Evolutionary conservation across 768 basidiomycete species (phyloP).

Genomic region (Kwoniella botswanensis): DNA sequence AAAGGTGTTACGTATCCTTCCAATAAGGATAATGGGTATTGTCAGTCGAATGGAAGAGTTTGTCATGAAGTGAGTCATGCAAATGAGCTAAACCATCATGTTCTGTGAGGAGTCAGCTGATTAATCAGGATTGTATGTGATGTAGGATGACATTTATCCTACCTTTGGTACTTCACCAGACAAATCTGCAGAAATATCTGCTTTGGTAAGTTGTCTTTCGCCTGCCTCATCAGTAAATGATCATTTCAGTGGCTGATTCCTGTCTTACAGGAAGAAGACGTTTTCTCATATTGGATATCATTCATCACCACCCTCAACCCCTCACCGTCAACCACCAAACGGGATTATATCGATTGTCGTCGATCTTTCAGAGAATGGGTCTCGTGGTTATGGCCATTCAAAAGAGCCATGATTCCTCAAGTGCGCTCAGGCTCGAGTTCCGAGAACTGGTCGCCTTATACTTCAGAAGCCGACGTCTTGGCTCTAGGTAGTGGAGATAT

Average conservation of each 20-base stretch:
- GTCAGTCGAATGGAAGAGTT: slow-evolving; percentile 35
- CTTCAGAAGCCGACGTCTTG: slow-evolving; percentile 17
- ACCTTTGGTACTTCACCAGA: slow-evolving; percentile 35
- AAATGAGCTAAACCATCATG: background rate
- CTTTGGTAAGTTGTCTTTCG: slow-evolving; percentile 16
- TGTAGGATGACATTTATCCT: slow-evolving; percentile 47
- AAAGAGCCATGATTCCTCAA: background rate
- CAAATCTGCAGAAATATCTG: background rate
- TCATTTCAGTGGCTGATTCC: no score
- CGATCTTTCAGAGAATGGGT: background rate
- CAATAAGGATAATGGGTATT: slow-evolving; percentile 39
- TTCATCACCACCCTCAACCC: slow-evolving; percentile 48
- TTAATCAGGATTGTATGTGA: no score
- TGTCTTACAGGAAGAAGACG: slow-evolving; percentile 30
- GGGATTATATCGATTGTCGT: background rate
- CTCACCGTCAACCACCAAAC: slow-evolving; percentile 13
- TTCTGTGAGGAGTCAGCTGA: background rate
- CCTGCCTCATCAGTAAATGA: background rate
- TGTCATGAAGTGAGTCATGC: slow-evolving; percentile 51
- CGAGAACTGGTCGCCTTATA: slow-evolving; percentile 23
- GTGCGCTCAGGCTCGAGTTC: background rate
- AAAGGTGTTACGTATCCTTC: slow-evolving; percentile 41
- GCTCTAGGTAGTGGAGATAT: slow-evolving; percentile 30
- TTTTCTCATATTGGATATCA: slow-evolving; percentile 33
- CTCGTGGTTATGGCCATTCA: background rate